phyloP scores from a whole-genome alignment of 768 basidiomycete species.

The Boletus tomentosulus region DNA sequence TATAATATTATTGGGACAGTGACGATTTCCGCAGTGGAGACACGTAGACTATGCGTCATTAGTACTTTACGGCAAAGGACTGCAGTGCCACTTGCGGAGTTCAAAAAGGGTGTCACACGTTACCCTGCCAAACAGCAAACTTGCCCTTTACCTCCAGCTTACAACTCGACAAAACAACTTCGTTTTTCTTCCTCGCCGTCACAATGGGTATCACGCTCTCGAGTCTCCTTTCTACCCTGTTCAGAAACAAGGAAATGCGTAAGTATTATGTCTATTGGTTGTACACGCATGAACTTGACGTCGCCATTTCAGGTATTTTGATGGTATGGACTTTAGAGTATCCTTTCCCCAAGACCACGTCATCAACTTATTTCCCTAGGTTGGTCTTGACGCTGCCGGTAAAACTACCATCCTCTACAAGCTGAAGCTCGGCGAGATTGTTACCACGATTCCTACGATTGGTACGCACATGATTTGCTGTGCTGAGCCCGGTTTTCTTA shows the following conservation, averaged over 20 bases:
- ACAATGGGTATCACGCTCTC: conserved; percentile 80
- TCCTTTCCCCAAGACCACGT: conserved; percentile 19
- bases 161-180: conserved; percentile 25
- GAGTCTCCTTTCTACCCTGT: conserved; percentile 73
- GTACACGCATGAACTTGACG: conserved; percentile 22
- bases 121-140: conserved; percentile 28
- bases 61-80: neutral
- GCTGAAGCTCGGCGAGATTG: conserved; percentile 99
- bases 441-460: conserved; percentile 99
- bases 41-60: conserved; percentile 22
- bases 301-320: conserved; percentile 73
- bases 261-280: conserved; percentile 35
- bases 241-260: conserved; percentile 99
- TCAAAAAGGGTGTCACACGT: conserved; percentile 32
- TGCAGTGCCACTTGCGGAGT: conserved; percentile 30
- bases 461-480: conserved; percentile 51
- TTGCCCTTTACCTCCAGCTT: conserved; percentile 29
- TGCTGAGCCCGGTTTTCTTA: conserved; percentile 4
- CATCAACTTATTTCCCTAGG: conserved; percentile 41
- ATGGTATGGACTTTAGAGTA: conserved; percentile 55
- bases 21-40: neutral
- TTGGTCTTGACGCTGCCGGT: conserved; percentile 99
- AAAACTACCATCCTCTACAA: conserved; percentile 99
- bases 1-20: too few relatives aligned
- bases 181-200: conserved; percentile 28